Conservation (phyloP, 1,139 yeast genomes). For the Debaryomyces udenii region DNA sequence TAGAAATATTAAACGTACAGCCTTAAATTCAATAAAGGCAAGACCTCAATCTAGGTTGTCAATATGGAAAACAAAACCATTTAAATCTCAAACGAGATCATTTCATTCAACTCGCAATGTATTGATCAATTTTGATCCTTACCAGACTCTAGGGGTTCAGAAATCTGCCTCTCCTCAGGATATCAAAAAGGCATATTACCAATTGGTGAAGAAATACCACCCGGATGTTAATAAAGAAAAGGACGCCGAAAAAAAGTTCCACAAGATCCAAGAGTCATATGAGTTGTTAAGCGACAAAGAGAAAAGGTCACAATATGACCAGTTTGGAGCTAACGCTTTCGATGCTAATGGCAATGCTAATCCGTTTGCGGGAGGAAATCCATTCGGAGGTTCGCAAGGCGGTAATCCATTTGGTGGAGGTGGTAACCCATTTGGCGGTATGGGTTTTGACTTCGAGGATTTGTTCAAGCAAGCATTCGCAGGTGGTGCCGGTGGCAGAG, state of each 20-base stretch:
- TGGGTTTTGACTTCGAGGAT: conserved; percentile 80
- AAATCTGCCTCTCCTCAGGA: conserved; percentile 74
- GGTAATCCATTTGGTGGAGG: conserved; percentile 40
- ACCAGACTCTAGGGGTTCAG: conserved; percentile 76
- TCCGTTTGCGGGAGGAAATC: conserved; percentile 53
- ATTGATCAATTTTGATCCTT: conserved; percentile 67
- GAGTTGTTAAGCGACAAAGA: conserved; percentile 87
- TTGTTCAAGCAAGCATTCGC: conserved; percentile 76
- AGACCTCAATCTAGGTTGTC: conserved; percentile 1
- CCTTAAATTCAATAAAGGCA: conserved; percentile 8
- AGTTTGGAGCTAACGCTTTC: conserved; percentile 86
- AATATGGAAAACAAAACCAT: neutral
- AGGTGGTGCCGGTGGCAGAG: conserved; percentile 39
- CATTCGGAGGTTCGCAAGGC: conserved; percentile 46
- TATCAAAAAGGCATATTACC: conserved; percentile 91
- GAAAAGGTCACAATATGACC: conserved; percentile 89
- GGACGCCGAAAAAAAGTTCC: conserved; percentile 86
- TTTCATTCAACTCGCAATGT: conserved; percentile 31
- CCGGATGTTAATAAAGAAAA: conserved; percentile 95
- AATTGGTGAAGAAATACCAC: conserved; percentile 89
- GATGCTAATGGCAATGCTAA: conserved; percentile 65
- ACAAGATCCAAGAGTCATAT: conserved; percentile 91
- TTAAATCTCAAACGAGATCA: conserved; percentile 15
- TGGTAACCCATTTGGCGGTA: conserved; percentile 48
- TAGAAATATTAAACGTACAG: conserved; percentile 10